Percentiles rank a stretch among this genome's conserved stretches.
phyloP scores from a whole-genome alignment of 192 early-diverging fungal genomes.

The Coemansia sp. region DNA sequence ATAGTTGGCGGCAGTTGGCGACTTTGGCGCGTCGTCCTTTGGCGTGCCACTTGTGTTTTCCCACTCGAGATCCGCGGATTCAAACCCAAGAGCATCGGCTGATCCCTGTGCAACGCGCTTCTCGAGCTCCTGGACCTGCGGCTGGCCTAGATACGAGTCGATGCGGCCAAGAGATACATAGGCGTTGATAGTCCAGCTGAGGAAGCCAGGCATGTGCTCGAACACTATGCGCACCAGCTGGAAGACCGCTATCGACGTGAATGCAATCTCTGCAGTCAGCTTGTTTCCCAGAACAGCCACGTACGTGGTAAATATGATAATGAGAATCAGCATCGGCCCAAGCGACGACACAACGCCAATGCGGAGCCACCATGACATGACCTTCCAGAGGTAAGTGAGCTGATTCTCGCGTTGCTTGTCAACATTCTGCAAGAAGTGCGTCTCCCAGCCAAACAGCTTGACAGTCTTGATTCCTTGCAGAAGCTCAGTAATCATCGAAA shows the following conservation, averaged over 20 bases:
- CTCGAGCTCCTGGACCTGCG: too few relatives aligned
- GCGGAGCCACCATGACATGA: slow-evolving; percentile 57
- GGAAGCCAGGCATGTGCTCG: slow-evolving; percentile 59
- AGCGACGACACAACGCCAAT: slow-evolving; percentile 55
- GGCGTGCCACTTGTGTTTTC: too few relatives aligned
- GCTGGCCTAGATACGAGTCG: slow-evolving; percentile 70
- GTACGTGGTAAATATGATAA: too few relatives aligned
- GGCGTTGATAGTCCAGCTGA: slow-evolving; percentile 60
- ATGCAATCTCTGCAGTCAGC: slow-evolving; percentile 23
- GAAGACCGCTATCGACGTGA: slow-evolving; percentile 68
- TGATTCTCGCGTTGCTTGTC: slow-evolving; percentile 26
- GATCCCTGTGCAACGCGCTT: slow-evolving; percentile 10
- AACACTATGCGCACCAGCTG: slow-evolving; percentile 65
- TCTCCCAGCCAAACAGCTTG: not conserved
- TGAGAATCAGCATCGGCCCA: slow-evolving; percentile 47
- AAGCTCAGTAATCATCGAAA: too few relatives aligned
- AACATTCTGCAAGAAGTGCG: slow-evolving; percentile 66
- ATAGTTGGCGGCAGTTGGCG: too few relatives aligned
- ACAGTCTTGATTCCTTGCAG: too few relatives aligned
- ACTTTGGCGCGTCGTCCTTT: too few relatives aligned
- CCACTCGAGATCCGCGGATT: too few relatives aligned
- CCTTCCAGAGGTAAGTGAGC: slow-evolving; percentile 46
- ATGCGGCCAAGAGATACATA: slow-evolving; percentile 68
- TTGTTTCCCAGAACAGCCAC: too few relatives aligned
- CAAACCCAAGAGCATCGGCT: slow-evolving; percentile 22